Evolutionary conservation across 1,284 basidiomycete species (phyloP), one percentile per base, ranked within the genome.

Genomic region (Agroathelia rolfsii): DNA sequence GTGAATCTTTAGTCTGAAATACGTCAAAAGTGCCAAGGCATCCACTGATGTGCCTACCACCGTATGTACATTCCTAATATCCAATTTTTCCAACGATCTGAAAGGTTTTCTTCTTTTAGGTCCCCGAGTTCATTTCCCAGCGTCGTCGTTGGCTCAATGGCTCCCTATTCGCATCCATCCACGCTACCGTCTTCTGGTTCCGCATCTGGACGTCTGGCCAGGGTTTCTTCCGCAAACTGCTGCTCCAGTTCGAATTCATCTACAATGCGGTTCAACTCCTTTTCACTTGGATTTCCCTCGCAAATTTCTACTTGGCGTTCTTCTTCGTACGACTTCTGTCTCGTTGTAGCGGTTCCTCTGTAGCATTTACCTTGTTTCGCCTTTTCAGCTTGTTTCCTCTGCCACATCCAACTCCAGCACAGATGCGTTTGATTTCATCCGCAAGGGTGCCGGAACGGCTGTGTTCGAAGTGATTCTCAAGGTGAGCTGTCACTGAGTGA

Each of bases 141-240:
- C 80, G 87, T 55, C 76, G 86, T 43, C 72, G 88, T 44, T 93
- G 88, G 89, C 56, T 93, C 40, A 93, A 94, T 49, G 89, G 88
- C 27, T 86, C 82, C 6, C 59, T 88, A 9, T 87, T 88, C 48
- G 88, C 89, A 13, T 84, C 83, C 2, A 72, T 90, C 33, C 86
- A 93, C 49, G 83, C 88, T 1, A 83, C 87, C 1, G 65, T 84
- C 11, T 85, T 82, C 58, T 88, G 79, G 62, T 87, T 70, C 61
- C 71, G 75, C 35, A 85, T 94, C 43, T 90, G 86, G 83, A 78
- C 83, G 1, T 88, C 84, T n/a, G 89, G 89, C 2, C 89, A 94
- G 52, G 72, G 72, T 47, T 76, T 88, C 55, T 76, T 92, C 62
- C 70, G 89, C 40, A 92, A 84, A 64, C 68, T 89, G 39, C 47